Conservation (phyloP, 1,284 basidiomycete genomes). For the Retiboletus flavoniger region DNA sequence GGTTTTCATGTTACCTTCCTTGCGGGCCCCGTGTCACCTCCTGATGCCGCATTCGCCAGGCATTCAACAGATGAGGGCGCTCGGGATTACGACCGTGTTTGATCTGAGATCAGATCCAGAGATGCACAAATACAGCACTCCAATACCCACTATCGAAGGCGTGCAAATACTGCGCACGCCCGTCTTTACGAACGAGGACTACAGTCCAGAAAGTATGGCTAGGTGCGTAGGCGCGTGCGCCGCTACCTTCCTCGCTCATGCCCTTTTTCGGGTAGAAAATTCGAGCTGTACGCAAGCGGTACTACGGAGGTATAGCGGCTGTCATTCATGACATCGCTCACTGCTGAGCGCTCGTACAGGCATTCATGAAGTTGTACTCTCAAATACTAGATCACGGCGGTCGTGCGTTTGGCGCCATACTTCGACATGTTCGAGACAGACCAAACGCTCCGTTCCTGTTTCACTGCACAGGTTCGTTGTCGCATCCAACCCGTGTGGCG, state of each 20-base stretch:
- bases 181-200: constrained; percentile 71
- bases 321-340: background rate
- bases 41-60: constrained; percentile 41
- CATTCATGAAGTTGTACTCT: constrained; percentile 76
- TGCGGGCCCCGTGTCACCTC: background rate
- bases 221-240: constrained; percentile 55
- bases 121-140: constrained; percentile 67
- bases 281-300: constrained; percentile 73
- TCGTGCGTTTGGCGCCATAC: constrained; percentile 58
- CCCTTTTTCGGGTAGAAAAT: constrained; percentile 48
- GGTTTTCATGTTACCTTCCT: background rate
- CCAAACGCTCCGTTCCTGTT: constrained; percentile 65
- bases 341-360: constrained; percentile 40
- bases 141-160: constrained; percentile 60
- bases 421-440: constrained; percentile 67
- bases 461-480: constrained; percentile 63
- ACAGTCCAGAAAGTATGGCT: constrained; percentile 78
- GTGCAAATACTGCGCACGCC: constrained; percentile 59
- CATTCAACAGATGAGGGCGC: constrained; percentile 49
- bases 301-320: constrained; percentile 60
- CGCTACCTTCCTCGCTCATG: constrained; percentile 11
- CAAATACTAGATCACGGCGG: constrained; percentile 76
- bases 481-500: background rate
- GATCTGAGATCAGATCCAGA: constrained; percentile 77
- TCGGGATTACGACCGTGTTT: constrained; percentile 67